These are phyloP conservation scores for Puccinia horiana DNA, from an alignment of 1,284 basidiomycete species.

Conservation along the genomic window DNA sequence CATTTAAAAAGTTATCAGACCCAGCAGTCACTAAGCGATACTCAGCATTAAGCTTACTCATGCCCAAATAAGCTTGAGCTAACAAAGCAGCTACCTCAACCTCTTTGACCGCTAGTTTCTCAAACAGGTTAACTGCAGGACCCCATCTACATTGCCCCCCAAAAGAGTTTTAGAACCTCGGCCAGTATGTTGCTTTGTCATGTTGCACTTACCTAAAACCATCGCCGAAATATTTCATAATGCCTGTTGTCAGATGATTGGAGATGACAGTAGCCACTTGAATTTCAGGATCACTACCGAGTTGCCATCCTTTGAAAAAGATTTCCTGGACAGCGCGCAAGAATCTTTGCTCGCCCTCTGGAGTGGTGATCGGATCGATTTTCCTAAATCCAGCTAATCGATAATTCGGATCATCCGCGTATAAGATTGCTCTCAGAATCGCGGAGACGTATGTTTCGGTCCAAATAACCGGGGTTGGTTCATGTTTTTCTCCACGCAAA, in stretches of 20 bases:
- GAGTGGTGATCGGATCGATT: slow-evolving; percentile 86
- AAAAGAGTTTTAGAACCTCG: neutral
- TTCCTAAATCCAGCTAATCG: slow-evolving; percentile 90
- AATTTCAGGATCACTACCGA: slow-evolving; percentile 96
- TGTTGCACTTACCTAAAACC: slow-evolving; percentile 68
- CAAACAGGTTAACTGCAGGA: slow-evolving; percentile 89
- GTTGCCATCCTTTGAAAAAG: slow-evolving; percentile 95
- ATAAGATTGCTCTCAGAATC: slow-evolving; percentile 83
- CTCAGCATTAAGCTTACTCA: slow-evolving; percentile 68
- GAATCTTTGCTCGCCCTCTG: slow-evolving; percentile 85
- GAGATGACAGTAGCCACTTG: slow-evolving; percentile 97
- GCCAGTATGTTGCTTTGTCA: neutral
- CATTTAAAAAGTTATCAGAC: slow-evolving; percentile 1
- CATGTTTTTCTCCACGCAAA: slow-evolving; percentile 89
- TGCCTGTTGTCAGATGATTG: slow-evolving; percentile 90
- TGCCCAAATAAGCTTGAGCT: slow-evolving; percentile 88
- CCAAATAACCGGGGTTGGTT: slow-evolving; percentile 90
- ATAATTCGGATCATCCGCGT: slow-evolving; percentile 92
- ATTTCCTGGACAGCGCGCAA: slow-evolving; percentile 85
- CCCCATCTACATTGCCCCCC: slow-evolving; percentile 60
- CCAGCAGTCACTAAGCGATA: neutral
- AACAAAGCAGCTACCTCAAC: slow-evolving; percentile 87
- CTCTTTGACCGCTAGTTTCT: slow-evolving; percentile 79
- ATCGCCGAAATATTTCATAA: slow-evolving; percentile 96
- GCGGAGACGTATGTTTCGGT: slow-evolving; percentile 96